phyloP scores from a whole-genome alignment of 441 rosid species.

The Croton setiger region DNA sequence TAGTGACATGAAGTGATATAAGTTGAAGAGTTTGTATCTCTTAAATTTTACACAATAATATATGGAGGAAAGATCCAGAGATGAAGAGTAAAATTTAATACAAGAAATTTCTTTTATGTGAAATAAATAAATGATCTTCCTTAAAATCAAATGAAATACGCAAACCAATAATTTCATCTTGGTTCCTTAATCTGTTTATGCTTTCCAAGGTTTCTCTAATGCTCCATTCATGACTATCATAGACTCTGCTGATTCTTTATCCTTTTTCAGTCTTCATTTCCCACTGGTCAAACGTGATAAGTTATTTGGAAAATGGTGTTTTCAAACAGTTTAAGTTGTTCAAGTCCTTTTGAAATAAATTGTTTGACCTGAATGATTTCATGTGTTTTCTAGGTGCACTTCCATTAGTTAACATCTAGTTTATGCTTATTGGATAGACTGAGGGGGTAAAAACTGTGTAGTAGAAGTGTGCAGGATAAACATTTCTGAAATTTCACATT shows the following conservation, averaged over 20 bases:
- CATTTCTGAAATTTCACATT: neutral
- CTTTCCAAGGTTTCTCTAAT: neutral
- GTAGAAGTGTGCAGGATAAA: too few species aligned
- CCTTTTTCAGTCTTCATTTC: neutral
- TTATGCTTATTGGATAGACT: neutral
- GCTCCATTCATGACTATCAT: neutral
- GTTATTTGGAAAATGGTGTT: too few species aligned
- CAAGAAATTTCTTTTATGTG: neutral
- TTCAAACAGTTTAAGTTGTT: too few species aligned
- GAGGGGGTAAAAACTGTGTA: neutral
- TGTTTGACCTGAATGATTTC: neutral
- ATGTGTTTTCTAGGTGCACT: neutral
- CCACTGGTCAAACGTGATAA: neutral
- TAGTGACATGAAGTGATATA: neutral
- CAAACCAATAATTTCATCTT: neutral
- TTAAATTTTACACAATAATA: neutral
- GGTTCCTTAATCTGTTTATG: neutral
- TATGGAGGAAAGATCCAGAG: neutral
- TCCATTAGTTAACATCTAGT: neutral
- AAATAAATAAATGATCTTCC: too few species aligned
- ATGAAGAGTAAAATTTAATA: neutral
- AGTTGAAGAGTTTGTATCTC: neutral
- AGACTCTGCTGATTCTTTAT: constrained; percentile 2
- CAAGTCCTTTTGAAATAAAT: neutral
- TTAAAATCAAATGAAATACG: neutral